Percentiles rank a stretch among this genome's conserved stretches.
Evolutionary conservation across 2,329 filamentous ascomycete species (phyloP).

Genomic region (Fusarium vanettenii): DNA sequence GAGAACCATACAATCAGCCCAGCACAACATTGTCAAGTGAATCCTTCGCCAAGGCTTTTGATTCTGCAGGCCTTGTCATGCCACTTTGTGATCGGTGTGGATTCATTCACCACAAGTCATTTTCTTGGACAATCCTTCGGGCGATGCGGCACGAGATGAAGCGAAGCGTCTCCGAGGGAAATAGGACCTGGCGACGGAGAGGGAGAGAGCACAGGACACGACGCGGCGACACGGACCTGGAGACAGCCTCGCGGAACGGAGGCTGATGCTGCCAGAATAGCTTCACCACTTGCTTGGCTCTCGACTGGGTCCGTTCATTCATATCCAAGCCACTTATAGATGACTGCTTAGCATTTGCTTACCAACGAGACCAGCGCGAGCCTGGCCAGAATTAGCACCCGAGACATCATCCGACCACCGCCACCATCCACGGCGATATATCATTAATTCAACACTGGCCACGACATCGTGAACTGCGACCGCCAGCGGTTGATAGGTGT

Average conservation of each 20-base stretch:
- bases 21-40: conserved; percentile 1
- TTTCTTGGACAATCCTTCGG: neutral
- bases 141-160: conserved; percentile 6
- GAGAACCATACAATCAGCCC: neutral
- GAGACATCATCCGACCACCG: conserved; percentile 20
- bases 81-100: neutral
- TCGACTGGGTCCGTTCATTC: conserved; percentile 10
- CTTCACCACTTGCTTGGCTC: conserved; percentile 4
- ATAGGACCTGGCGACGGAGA: neutral
- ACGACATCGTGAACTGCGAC: neutral
- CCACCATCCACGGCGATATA: neutral
- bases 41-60: neutral
- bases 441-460: neutral
- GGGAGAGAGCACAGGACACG: neutral
- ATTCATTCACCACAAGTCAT: neutral
- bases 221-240: conserved; percentile 14
- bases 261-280: conserved; percentile 1
- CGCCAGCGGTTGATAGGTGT: neutral
- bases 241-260: conserved; percentile 14
- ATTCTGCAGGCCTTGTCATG: neutral
- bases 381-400: neutral
- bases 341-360: neutral
- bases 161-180: conserved; percentile 3
- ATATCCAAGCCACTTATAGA: neutral
- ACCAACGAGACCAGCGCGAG: neutral